phyloP scores from a whole-genome alignment of 306 rosid species.

The Dryas octopetala region DNA sequence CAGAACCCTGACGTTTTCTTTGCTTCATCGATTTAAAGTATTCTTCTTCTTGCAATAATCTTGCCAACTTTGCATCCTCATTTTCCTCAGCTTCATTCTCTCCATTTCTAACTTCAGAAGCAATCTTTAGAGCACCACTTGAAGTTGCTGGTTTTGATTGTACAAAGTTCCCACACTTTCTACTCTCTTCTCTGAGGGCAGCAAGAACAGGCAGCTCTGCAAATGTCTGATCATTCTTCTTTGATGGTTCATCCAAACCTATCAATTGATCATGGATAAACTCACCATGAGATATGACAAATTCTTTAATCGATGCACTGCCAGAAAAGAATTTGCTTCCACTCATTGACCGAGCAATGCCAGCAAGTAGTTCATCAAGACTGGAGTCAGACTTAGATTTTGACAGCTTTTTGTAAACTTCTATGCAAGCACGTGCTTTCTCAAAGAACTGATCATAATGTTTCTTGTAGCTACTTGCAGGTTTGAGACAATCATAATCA shows the following conservation, averaged over 20 bases:
- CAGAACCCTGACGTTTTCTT: constrained; percentile 51
- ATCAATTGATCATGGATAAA: constrained; percentile 77
- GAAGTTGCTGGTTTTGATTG: constrained; percentile 38
- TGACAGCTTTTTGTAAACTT: constrained; percentile 68
- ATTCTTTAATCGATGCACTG: constrained; percentile 68
- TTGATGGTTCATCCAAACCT: constrained; percentile 70
- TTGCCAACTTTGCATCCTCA: constrained; percentile 75
- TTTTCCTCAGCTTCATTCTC: constrained; percentile 50
- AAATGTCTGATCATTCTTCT: constrained; percentile 56
- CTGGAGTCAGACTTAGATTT: constrained; percentile 58
- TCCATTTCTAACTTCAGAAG: constrained; percentile 33
- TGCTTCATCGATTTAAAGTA: constrained; percentile 66
- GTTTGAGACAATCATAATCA: constrained; percentile 73
- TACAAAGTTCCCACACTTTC: constrained; percentile 36
- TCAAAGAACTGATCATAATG: constrained; percentile 61
- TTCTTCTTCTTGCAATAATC: constrained; percentile 86
- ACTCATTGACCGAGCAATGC: constrained; percentile 73
- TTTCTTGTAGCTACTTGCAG: constrained; percentile 72
- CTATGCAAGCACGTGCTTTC: constrained; percentile 72
- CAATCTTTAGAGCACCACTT: constrained; percentile 56
- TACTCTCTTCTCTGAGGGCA: constrained; percentile 64
- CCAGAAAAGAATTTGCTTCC: constrained; percentile 63
- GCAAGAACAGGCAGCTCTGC: constrained; percentile 61
- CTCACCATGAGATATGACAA: constrained; percentile 73
- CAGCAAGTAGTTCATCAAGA: constrained; percentile 89